Evolutionary conservation across 371 early-diverging fungal genomes (phyloP).

Genomic region (Actinomortierella wolfii): DNA sequence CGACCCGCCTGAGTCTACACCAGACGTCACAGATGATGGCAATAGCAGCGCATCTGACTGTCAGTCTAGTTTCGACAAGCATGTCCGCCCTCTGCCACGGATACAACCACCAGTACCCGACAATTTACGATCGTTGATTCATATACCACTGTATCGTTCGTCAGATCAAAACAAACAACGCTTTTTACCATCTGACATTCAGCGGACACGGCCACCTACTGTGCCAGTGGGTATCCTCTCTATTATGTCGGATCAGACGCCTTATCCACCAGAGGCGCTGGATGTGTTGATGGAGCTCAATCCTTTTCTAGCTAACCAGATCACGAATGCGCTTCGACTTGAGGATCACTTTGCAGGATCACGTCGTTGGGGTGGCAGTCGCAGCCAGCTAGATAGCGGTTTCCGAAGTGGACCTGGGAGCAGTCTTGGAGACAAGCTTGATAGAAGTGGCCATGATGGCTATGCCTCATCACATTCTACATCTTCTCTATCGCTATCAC

Average conservation of each 20-base stretch:
- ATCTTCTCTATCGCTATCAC: too few species aligned
- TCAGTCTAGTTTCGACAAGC: background rate
- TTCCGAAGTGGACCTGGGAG: too few species aligned
- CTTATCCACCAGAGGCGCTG: slow-evolving; percentile 60
- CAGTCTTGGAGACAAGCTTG: too few species aligned
- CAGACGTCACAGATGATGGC: slow-evolving; percentile 46
- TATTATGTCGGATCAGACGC: slow-evolving; percentile 61
- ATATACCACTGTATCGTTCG: slow-evolving; percentile 58
- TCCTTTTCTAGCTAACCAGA: slow-evolving; percentile 58
- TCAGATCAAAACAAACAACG: slow-evolving; percentile 44
- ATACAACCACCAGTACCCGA: slow-evolving; percentile 46
- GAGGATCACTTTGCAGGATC: slow-evolving; percentile 33
- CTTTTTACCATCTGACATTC: slow-evolving; percentile 25
- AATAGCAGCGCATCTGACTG: slow-evolving; percentile 21
- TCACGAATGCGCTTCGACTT: slow-evolving; percentile 34
- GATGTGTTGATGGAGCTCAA: slow-evolving; percentile 51
- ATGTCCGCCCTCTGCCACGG: slow-evolving; percentile 35
- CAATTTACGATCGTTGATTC: slow-evolving; percentile 62
- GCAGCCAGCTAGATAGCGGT: too few species aligned
- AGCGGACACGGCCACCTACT: slow-evolving; percentile 33
- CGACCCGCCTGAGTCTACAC: slow-evolving; percentile 59
- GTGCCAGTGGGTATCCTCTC: slow-evolving; percentile 66
- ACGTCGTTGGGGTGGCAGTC: slow-evolving; percentile 19
- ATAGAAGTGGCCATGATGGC: too few species aligned
- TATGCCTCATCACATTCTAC: too few species aligned